Base-by-base conservation (phyloP, 2,329 filamentous ascomycete species). In the Aspergillus sp. region DNA sequence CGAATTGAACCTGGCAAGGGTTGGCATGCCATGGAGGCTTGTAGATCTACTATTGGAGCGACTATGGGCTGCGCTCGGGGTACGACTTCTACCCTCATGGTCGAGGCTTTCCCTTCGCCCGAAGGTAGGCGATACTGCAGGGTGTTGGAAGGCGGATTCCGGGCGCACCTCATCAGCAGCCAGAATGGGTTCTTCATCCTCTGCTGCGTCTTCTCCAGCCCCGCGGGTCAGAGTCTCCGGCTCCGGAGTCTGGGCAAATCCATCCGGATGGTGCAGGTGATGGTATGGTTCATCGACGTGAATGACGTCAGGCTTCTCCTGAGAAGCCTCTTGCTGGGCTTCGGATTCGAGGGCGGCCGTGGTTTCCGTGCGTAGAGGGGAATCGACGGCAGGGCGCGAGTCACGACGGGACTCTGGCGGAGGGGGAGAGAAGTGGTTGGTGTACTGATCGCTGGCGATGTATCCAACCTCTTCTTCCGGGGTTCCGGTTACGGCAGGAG, bases 381-480 rank as follows among this genome's bases (percentile, higher is more conserved):
- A 85, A 63, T 85, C 81, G 31, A 74, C 71, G n/a, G 70, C 71
- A 3, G 78, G 78, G 60, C 79, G 79, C 16, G 78, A 81, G 62
- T 75, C 77, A 49, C 63, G 61, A 53, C 78, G 74, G n/a, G 73
- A 69, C 32, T 74, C 72, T 54, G 81, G 81, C 24, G 78, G 76
- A 16, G 85, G 89, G n/a, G 90, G 90, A 49, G 86, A 82, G 62
- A 92, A 87, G 61, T 91, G 89, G 31, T 89, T 90, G 16, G 87
- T 83, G 71, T 92, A 96, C 71, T 96, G 89, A 64, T 97, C 92
- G 11, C 87, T 89, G 12, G 92, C 94, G 62, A 92, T 85, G 78
- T 93, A 96, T 20, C 91, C 95, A 67, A 96, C 87, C 72, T 98
- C 90, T 69, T 98, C 94, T 67, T 90, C 91, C 2, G 95, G 95